A percentile compares a stretch with the other conserved stretches of the same genome.
Conservation (phyloP, 2,329 filamentous ascomycete genomes). For the Neocatenulostroma microsporum region DNA sequence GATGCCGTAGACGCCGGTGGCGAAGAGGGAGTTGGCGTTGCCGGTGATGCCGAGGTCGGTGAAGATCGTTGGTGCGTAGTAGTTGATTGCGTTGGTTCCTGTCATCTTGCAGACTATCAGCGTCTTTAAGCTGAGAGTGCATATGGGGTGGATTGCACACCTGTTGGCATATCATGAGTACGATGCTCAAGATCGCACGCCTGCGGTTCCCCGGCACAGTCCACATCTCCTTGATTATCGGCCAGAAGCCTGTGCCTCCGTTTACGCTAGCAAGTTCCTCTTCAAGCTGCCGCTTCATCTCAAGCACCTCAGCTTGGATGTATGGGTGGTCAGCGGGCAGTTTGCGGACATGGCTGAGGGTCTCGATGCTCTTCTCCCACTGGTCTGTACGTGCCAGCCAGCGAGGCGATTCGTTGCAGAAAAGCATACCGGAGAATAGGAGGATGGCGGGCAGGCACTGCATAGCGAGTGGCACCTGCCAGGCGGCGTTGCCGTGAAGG, state of each 20-base stretch:
- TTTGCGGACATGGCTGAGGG: slow-evolving; percentile 50
- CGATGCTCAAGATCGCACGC: slow-evolving; percentile 54
- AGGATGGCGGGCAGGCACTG: slow-evolving; percentile 57
- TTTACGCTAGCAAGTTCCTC: slow-evolving; percentile 58
- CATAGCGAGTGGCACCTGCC: slow-evolving; percentile 53
- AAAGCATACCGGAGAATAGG: slow-evolving; percentile 52
- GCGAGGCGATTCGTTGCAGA: slow-evolving; percentile 48
- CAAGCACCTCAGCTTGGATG: slow-evolving; percentile 47
- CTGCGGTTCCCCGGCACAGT: slow-evolving; percentile 9
- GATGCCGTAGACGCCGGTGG: slow-evolving; percentile 65
- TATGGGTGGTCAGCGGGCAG: slow-evolving; percentile 54
- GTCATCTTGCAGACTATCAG: too few relatives aligned
- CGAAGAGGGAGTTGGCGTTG: slow-evolving; percentile 56
- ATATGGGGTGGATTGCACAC: too few relatives aligned
- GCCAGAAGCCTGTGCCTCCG: slow-evolving; percentile 31
- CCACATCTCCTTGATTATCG: slow-evolving; percentile 48
- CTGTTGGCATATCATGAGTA: slow-evolving; percentile 59
- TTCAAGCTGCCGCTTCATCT: slow-evolving; percentile 50
- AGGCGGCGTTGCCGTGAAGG: slow-evolving; percentile 35
- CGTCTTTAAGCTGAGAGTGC: too few relatives aligned
- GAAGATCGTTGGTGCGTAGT: slow-evolving; percentile 36
- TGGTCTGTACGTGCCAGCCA: slow-evolving; percentile 60
- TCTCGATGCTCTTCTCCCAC: slow-evolving; percentile 41
- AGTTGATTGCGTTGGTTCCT: slow-evolving; percentile 45
- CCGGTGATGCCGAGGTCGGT: slow-evolving; percentile 54